phyloP scores from a whole-genome alignment of 345 rosid species.

The Kandelia obovata region DNA sequence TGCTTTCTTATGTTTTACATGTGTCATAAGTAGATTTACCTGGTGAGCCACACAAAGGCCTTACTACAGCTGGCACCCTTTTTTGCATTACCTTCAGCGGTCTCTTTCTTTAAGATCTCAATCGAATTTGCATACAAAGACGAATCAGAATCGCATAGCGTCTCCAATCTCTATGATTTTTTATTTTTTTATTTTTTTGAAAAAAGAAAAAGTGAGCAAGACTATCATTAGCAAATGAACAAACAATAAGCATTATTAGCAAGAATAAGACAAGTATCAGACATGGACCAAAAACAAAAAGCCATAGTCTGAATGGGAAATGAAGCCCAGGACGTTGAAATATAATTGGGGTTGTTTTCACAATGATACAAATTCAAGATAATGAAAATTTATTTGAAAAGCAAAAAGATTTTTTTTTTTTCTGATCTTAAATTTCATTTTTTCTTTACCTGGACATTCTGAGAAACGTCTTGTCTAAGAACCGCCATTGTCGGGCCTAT shows the following conservation, averaged over 20 bases:
- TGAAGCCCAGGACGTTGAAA: conserved; percentile 9
- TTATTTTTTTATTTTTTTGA: not conserved
- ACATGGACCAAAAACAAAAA: conserved; percentile 12
- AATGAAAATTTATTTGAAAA: not conserved
- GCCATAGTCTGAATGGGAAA: conserved; percentile 8
- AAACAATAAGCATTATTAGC: not conserved
- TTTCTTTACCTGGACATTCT: conserved; percentile 65
- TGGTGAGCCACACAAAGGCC: conserved; percentile 91
- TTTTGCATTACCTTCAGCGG: conserved; percentile 47
- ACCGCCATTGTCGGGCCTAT: conserved; percentile 97
- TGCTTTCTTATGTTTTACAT: not conserved
- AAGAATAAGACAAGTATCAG: not conserved
- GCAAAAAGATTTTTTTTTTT: not conserved
- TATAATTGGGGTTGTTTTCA: conserved; percentile 29
- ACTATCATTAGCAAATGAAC: not conserved
- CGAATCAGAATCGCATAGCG: conserved; percentile 52
- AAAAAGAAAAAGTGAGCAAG: not conserved
- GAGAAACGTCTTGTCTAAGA: conserved; percentile 78
- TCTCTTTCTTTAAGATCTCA: conserved; percentile 73
- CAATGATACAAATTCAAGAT: conserved; percentile 12
- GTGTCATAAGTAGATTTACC: conserved; percentile 33
- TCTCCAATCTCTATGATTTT: conserved; percentile 60
- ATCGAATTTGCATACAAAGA: conserved; percentile 53
- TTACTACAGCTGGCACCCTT: conserved; percentile 61
- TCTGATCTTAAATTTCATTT: not conserved